These are phyloP conservation scores for Trichoderma reesei DNA, from an alignment of 495 filamentous ascomycete species.

Conservation along the genomic window DNA sequence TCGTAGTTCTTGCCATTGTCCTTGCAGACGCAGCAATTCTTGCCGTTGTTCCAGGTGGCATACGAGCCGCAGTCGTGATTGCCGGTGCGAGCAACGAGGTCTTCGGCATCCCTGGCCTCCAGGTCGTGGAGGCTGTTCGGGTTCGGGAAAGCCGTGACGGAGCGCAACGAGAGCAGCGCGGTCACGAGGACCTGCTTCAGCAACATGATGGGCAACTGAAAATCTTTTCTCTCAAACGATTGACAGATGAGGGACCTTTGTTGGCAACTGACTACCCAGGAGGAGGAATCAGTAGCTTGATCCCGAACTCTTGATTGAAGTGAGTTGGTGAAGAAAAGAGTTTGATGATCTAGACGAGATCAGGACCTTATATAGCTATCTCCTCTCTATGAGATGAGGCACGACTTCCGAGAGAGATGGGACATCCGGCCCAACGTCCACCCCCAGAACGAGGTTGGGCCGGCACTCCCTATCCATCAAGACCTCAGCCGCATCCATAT, in stretches of 20 bases:
- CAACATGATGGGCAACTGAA: background rate
- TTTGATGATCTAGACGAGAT: background rate
- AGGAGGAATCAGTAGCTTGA: background rate
- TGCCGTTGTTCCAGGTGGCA: conserved; percentile 1
- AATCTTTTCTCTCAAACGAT: background rate
- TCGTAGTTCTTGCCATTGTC: conserved; percentile 3
- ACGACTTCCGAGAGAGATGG: background rate
- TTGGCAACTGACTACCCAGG: background rate
- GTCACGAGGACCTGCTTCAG: background rate
- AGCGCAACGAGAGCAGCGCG: background rate
- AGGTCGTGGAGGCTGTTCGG: background rate
- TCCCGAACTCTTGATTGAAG: background rate
- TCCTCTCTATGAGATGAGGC: background rate
- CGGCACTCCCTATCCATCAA: background rate
- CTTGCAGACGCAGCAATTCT: conserved; percentile 9
- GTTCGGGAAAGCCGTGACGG: background rate
- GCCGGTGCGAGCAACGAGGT: background rate
- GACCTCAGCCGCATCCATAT: background rate
- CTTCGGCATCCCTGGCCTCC: background rate
- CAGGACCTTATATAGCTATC: background rate
- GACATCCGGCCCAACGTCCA: background rate
- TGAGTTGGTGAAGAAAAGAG: background rate
- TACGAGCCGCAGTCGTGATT: conserved; percentile 7
- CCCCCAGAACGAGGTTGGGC: background rate
- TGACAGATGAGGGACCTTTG: background rate